Evolutionary conservation across 805 yeast genomes (phyloP), one percentile per base, ranked within the genome.

Genomic region (Nakazawaea holstii): DNA sequence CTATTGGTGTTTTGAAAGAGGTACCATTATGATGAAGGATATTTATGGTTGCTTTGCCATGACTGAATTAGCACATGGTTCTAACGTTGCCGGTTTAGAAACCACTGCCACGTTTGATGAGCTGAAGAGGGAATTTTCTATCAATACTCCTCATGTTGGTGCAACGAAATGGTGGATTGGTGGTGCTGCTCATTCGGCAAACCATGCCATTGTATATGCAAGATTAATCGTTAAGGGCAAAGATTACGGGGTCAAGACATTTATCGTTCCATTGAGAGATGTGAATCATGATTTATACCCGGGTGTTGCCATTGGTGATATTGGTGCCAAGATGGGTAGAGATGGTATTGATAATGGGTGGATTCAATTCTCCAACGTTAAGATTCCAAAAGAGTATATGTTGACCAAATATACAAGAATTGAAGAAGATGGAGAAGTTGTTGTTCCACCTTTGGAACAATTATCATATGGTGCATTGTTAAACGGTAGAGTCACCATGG

Each of bases 151-250:
- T 1, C 87, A 90, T 60, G 65, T 87, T 47, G 91, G 95, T 33
- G 97, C 97, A 39, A 90, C 97, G 26, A 91, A 91, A 65, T 91
- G 97, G 97, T 91, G 97, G 97, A 91, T 91, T 59, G 97, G 97
- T 41, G 97, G 97, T 57, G 97, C 97, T 37, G 97, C 97, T 9
- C 95, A 88, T 65, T 83, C 95, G 17, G 88, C 97, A 6, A 88
- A 91, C 28, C 97, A 91, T 68, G 73, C 88, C 24, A 80, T 83
- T n/a, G 85, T 80, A 26, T 91, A 82, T 64, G 97, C 97, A 4
- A 75, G 97, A 51, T 73, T 91, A 52, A 77, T 87, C 45, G 89
- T 88, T 29, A 72, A 83, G 40, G 92, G 87, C 31, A 79, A 85
- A 64, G 97, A 91, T 65, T 82, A 89, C 63, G 97, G 97, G 41